Conservation (phyloP, 2,329 filamentous ascomycete genomes). For the Microsporum ferrugineum region DNA sequence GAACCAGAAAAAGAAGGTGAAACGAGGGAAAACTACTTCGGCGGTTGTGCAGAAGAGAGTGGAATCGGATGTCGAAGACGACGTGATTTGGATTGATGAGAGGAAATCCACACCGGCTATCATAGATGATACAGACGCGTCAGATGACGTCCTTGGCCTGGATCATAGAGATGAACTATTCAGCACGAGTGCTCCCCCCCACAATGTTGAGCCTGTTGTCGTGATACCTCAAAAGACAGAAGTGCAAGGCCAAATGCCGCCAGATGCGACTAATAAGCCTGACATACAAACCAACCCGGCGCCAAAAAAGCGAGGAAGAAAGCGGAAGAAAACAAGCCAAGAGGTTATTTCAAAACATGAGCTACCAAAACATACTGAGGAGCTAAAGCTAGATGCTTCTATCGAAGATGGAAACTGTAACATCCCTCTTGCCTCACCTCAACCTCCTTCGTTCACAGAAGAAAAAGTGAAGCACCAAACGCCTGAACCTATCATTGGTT, state of each 20-base stretch:
- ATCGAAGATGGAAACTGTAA: not conserved
- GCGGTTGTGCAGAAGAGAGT: constrained; percentile 22
- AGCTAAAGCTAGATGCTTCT: not conserved
- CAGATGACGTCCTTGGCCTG: not conserved
- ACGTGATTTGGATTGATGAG: constrained; percentile 33
- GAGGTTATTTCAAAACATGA: not conserved
- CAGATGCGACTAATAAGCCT: not conserved
- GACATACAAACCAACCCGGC: not conserved
- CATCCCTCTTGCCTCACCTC: not conserved
- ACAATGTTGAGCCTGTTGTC: not conserved
- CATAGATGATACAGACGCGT: constrained; percentile 3
- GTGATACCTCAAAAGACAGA: not conserved
- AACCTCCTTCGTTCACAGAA: not conserved
- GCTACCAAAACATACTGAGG: not conserved
- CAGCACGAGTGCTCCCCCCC: not conserved
- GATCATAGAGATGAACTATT: not conserved
- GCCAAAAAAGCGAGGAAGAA: constrained; percentile 34
- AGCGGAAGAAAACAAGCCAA: constrained; percentile 24
- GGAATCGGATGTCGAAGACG: constrained; percentile 27
- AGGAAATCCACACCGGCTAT: not conserved
- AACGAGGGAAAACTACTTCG: constrained; percentile 34
- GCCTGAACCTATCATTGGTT: not conserved
- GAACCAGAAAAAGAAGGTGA: constrained; percentile 35
- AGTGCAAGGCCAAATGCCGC: not conserved
- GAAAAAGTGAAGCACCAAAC: not conserved